Conservation (phyloP, 225 moss, liverwort and hornwort genomes). For the Sphagnum contortum region DNA sequence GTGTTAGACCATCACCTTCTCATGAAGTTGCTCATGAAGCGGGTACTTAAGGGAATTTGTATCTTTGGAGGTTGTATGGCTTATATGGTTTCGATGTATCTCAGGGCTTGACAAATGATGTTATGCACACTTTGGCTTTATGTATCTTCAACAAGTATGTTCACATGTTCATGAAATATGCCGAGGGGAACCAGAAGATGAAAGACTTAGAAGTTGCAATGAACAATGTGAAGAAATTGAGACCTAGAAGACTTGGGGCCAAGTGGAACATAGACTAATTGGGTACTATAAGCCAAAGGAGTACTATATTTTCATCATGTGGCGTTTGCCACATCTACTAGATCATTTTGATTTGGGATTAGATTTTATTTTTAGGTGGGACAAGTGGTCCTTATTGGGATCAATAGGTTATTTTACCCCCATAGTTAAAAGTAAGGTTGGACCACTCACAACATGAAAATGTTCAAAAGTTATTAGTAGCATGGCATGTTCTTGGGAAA, state of each 20-base stretch:
- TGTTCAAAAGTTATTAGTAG: not conserved
- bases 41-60: no score
- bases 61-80: no score
- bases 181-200: not conserved
- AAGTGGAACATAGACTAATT: not conserved
- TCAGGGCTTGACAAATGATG: not conserved
- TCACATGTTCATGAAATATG: not conserved
- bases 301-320: not conserved
- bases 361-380: not conserved
- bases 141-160: not conserved
- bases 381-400: not conserved
- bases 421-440: not conserved
- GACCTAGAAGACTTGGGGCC: not conserved
- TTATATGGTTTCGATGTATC: not conserved
- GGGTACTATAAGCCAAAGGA: not conserved
- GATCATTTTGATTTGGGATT: not conserved
- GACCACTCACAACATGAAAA: not conserved
- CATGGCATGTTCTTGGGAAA: not conserved
- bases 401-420: not conserved
- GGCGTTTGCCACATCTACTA: not conserved
- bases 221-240: not conserved
- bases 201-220: not conserved
- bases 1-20: no score
- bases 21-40: no score
- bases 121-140: not conserved